Conservation (phyloP, 192 early-diverging fungal species). For the Chytriomyces confervae region DNA sequence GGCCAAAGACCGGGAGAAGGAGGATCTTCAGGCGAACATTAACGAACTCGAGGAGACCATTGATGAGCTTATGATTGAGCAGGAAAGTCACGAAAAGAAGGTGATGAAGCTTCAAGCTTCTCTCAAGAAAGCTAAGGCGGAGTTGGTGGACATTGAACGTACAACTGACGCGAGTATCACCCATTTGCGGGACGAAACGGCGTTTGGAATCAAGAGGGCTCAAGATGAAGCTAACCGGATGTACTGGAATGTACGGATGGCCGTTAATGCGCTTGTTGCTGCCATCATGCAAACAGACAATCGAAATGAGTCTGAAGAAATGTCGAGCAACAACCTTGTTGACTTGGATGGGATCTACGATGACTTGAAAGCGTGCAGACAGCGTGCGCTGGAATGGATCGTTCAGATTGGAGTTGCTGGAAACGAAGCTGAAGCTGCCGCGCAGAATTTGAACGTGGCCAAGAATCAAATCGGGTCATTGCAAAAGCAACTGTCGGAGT, state of each 20-base stretch:
- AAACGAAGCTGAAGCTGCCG: constrained; percentile 11
- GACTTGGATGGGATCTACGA: constrained; percentile 25
- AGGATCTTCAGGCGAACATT: constrained; percentile 24
- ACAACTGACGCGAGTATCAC: constrained; percentile 35
- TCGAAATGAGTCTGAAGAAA: constrained; percentile 12
- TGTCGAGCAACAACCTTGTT: background rate
- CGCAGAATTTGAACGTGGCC: constrained; percentile 14
- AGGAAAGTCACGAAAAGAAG: constrained; percentile 23
- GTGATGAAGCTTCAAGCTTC: constrained; percentile 28
- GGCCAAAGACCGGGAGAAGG: constrained; percentile 23
- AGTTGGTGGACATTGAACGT: constrained; percentile 29
- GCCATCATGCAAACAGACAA: constrained; percentile 24
- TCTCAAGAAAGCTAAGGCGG: constrained; percentile 34
- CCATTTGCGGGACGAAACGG: constrained; percentile 24
- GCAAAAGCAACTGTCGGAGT: constrained; percentile 23
- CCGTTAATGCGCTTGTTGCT: constrained; percentile 12
- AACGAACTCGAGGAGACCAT: constrained; percentile 32
- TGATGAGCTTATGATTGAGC: constrained; percentile 35
- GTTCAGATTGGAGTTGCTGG: constrained; percentile 20
- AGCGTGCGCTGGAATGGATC: constrained; percentile 30
- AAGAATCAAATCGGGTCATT: constrained; percentile 20
- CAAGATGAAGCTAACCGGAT: constrained; percentile 31
- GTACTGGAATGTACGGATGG: constrained; percentile 25
- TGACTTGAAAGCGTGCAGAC: constrained; percentile 26
- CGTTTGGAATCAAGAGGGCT: constrained; percentile 26